These are phyloP conservation scores for Trichoderma polysporum DNA, from an alignment of 2,329 filamentous ascomycete genomes.

Conservation along the genomic window DNA sequence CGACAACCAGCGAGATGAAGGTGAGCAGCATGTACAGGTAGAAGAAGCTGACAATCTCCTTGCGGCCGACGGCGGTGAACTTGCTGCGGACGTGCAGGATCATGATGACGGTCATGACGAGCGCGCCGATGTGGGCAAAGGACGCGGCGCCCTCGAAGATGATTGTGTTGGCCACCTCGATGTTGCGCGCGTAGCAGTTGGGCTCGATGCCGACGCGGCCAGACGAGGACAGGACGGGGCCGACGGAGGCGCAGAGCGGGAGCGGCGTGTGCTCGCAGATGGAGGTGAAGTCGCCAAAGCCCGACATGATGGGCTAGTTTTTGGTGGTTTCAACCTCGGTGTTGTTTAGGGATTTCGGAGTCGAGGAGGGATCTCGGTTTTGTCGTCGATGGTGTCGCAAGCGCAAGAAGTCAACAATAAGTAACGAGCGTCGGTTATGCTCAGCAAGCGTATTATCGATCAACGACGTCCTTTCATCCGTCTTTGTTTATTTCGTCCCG, in stretches of 20 bases:
- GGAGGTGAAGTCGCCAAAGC: slow-evolving; percentile 85
- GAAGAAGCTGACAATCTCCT: slow-evolving; percentile 84
- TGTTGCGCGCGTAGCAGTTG: slow-evolving; percentile 88
- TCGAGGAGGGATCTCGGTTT: neutral
- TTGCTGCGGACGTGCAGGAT: slow-evolving; percentile 95
- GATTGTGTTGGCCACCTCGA: slow-evolving; percentile 96
- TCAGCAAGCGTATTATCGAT: neutral
- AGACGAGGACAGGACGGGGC: slow-evolving; percentile 67
- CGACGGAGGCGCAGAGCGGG: slow-evolving; percentile 84
- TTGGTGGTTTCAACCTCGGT: no score
- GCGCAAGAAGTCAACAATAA: neutral
- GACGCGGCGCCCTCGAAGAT: slow-evolving; percentile 93
- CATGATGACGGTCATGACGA: slow-evolving; percentile 96
- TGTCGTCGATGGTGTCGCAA: neutral
- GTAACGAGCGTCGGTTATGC: slow-evolving; percentile 4
- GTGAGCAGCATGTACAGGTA: slow-evolving; percentile 93
- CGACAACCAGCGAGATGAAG: slow-evolving; percentile 83
- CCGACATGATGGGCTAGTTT: slow-evolving; percentile 57
- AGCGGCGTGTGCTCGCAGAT: slow-evolving; percentile 85
- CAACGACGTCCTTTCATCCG: neutral
- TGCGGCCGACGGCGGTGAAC: slow-evolving; percentile 88
- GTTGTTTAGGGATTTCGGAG: no score
- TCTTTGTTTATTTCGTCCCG: no score
- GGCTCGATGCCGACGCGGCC: slow-evolving; percentile 77
- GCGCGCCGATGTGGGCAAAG: slow-evolving; percentile 86